phyloP scores from a whole-genome alignment of 176 grass and related monocot genomes.

The Saccharum spontaneum region DNA sequence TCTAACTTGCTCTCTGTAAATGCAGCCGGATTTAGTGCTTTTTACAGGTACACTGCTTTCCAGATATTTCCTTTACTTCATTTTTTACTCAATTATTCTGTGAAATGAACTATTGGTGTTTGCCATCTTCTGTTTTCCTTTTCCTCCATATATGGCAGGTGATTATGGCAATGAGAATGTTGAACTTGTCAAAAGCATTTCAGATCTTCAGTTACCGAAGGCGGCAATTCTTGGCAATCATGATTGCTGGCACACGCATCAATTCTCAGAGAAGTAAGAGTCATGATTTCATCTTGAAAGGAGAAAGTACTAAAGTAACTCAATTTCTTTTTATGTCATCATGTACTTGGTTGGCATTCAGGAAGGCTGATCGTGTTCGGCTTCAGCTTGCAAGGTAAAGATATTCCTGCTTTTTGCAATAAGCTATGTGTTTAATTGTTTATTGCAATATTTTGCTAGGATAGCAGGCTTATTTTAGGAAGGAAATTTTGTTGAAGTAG shows the following conservation, averaged over 20 bases:
- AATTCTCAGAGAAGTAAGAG: conserved; percentile 85
- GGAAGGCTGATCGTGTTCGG: conserved; percentile 68
- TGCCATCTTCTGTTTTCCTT: not conserved
- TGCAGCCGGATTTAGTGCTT: conserved; percentile 93
- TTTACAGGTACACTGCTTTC: conserved; percentile 65
- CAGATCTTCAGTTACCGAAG: conserved; percentile 73
- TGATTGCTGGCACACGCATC: conserved; percentile 86
- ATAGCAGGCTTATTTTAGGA: not conserved
- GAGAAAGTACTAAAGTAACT: conserved; percentile 23
- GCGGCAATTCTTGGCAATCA: conserved; percentile 95
- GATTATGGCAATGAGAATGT: conserved; percentile 96
- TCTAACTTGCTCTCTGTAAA: conserved; percentile 47
- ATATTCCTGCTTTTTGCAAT: conserved; percentile 18
- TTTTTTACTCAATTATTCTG: not conserved
- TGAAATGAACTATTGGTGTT: conserved; percentile 19
- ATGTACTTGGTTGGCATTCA: conserved; percentile 50
- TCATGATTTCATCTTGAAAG: conserved; percentile 20
- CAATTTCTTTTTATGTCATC: conserved; percentile 31
- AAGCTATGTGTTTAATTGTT: not conserved
- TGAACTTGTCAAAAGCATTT: conserved; percentile 93
- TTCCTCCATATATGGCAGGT: conserved; percentile 48
- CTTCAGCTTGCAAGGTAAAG: conserved; percentile 83
- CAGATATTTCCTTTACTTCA: not conserved
- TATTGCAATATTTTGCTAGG: not conserved
- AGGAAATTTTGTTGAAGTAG: conserved; percentile 14